phyloP scores from a whole-genome alignment of 2,329 filamentous ascomycete genomes.

The Aspergillus sp. region DNA sequence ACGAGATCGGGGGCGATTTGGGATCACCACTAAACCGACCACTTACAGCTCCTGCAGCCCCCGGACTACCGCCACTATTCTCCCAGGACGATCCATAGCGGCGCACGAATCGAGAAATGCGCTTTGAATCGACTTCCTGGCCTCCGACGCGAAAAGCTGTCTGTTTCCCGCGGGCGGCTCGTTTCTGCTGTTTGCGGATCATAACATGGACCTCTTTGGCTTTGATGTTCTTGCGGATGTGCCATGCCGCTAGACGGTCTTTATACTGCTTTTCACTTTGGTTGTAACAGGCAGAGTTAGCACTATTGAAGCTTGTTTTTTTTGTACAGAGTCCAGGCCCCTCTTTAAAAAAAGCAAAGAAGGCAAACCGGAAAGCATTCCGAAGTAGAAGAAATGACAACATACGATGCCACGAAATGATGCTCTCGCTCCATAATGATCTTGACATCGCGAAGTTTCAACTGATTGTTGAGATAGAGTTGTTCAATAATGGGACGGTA shows the following conservation, averaged over 20 bases:
- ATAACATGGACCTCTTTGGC: conserved; percentile 30
- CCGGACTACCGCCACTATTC: background rate
- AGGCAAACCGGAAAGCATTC: background rate
- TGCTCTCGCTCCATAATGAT: conserved; percentile 30
- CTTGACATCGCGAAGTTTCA: conserved; percentile 31
- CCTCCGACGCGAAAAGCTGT: conserved; percentile 29
- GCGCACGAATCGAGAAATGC: conserved; percentile 27
- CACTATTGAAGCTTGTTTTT: background rate
- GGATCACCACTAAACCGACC: conserved; percentile 4
- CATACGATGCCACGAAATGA: conserved; percentile 30
- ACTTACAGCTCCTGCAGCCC: too few species aligned
- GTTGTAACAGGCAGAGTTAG: conserved; percentile 2
- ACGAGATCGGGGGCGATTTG: conserved; percentile 11
- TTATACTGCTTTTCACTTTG: conserved; percentile 34
- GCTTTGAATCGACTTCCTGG: conserved; percentile 27
- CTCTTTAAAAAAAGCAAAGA: background rate
- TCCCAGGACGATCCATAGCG: conserved; percentile 24
- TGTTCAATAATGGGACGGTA: conserved; percentile 28
- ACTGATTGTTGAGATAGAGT: conserved; percentile 28
- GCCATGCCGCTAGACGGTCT: conserved; percentile 30
- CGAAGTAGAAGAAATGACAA: conserved; percentile 4
- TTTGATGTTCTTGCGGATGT: conserved; percentile 33
- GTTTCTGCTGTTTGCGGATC: conserved; percentile 31
- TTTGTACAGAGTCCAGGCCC: conserved; percentile 2
- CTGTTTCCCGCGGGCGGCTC: conserved; percentile 29